phyloP scores from a whole-genome alignment of 306 rosid species.

The Hippophae tibetana region DNA sequence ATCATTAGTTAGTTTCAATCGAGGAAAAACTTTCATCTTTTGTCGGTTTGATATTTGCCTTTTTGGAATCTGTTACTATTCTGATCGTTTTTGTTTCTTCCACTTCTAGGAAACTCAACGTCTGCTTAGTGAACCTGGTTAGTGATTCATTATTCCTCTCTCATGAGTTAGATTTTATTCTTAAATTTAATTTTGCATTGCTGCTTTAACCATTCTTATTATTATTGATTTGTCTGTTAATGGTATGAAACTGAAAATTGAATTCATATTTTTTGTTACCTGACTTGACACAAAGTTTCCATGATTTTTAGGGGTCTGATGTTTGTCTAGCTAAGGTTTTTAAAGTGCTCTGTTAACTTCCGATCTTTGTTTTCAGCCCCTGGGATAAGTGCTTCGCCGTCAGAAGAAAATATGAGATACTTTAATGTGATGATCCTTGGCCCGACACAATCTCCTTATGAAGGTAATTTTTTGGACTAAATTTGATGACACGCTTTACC shows the following conservation, averaged over 20 bases:
- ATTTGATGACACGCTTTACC: neutral
- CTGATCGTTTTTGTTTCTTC: conserved; percentile 10
- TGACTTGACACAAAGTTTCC: neutral
- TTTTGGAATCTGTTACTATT: neutral
- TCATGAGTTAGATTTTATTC: conserved; percentile 7
- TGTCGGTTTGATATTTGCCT: conserved; percentile 5
- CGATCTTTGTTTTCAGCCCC: conserved; percentile 61
- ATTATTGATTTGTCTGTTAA: neutral
- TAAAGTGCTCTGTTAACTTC: conserved; percentile 10
- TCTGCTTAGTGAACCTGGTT: conserved; percentile 96
- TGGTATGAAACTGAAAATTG: neutral
- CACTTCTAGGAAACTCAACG: conserved; percentile 92
- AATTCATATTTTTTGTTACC: neutral
- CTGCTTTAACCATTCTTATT: neutral
- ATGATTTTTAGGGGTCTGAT: neutral
- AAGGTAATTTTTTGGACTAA: conserved; percentile 39
- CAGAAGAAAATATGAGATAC: conserved; percentile 94
- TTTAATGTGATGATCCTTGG: conserved; percentile 98
- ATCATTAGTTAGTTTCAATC: conserved; percentile 10
- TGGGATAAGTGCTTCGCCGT: conserved; percentile 95
- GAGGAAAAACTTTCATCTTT: conserved; percentile 7
- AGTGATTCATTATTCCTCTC: conserved; percentile 4
- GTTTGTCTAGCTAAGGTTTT: conserved; percentile 10
- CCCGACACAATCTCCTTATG: conserved; percentile 95
- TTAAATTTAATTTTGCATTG: conserved; percentile 8